Evolutionary conservation across 768 basidiomycete species (phyloP).

Genomic region (Guyanaporus albipodus): DNA sequence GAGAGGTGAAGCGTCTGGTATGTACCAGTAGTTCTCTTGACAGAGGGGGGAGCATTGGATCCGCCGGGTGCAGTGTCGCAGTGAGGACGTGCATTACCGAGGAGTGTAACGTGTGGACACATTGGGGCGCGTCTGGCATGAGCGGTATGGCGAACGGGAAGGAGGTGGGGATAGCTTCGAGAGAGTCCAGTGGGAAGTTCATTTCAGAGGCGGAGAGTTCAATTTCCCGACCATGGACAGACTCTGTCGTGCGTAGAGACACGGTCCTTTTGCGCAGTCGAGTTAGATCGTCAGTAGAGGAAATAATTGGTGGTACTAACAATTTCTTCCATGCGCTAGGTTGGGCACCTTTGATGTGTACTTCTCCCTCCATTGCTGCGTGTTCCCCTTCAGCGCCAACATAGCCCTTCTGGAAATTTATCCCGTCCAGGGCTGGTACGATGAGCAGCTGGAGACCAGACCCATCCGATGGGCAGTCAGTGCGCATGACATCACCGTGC

Average conservation of each 20-base stretch:
- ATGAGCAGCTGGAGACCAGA: constrained; percentile 65
- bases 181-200: constrained; percentile 37
- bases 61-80: constrained; percentile 57
- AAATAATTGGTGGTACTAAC: constrained; percentile 45
- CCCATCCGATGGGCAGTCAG: constrained; percentile 16
- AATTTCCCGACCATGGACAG: constrained; percentile 55
- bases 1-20: constrained; percentile 70
- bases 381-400: constrained; percentile 80
- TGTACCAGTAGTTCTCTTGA: constrained; percentile 63
- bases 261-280: constrained; percentile 46
- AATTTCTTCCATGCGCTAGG: constrained; percentile 59
- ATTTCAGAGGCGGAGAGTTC: constrained; percentile 61
- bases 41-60: constrained; percentile 36
- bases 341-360: constrained; percentile 74
- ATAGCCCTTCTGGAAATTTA: constrained; percentile 83
- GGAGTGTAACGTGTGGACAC: constrained; percentile 71
- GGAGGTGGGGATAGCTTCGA: constrained; percentile 48
- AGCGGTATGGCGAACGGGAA: constrained; percentile 83
- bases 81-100: constrained; percentile 66
- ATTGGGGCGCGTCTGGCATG: constrained; percentile 76
- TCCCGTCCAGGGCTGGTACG: constrained; percentile 60
- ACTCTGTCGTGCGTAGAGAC: constrained; percentile 63
- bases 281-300: constrained; percentile 11
- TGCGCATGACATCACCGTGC: constrained; percentile 29
- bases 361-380: constrained; percentile 82